Conservation (phyloP, 2,329 filamentous ascomycete genomes). For the Arthrobotrys musiformis region DNA sequence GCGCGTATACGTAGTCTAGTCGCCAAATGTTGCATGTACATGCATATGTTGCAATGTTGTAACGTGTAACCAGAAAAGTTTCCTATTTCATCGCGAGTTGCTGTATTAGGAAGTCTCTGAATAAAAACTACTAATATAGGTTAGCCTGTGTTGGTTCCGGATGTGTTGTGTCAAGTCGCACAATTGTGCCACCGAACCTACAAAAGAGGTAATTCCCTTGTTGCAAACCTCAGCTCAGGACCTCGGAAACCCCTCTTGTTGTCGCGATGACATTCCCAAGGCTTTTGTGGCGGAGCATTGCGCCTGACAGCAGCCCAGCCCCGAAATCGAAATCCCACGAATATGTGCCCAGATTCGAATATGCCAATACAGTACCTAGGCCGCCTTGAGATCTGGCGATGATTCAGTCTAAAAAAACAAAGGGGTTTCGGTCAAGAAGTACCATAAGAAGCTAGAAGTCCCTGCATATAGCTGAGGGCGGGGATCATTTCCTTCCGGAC, state of each 20-base stretch:
- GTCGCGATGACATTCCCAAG: not conserved
- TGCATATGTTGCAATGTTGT: too few species aligned
- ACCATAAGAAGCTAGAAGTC: not conserved
- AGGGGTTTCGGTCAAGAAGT: not conserved
- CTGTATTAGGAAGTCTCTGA: too few species aligned
- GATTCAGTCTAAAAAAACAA: not conserved
- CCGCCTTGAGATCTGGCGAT: not conserved
- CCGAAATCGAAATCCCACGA: not conserved
- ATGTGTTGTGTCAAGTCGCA: too few species aligned
- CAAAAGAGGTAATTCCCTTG: too few species aligned
- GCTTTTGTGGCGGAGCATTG: conserved; percentile 1
- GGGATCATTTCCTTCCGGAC: not conserved
- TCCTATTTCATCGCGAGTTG: too few species aligned
- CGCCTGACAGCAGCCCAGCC: not conserved
- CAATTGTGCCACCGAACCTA: too few species aligned
- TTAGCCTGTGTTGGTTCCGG: too few species aligned
- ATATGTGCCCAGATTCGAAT: not conserved
- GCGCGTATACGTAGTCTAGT: too few species aligned
- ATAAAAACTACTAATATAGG: too few species aligned
- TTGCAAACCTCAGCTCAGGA: too few species aligned
- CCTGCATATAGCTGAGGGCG: not conserved
- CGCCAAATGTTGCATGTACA: too few species aligned
- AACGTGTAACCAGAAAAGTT: too few species aligned
- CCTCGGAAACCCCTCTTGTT: not conserved
- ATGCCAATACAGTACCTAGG: not conserved